phyloP scores from a whole-genome alignment of 2,329 filamentous ascomycete species.

The Cyclaneusma minus region DNA sequence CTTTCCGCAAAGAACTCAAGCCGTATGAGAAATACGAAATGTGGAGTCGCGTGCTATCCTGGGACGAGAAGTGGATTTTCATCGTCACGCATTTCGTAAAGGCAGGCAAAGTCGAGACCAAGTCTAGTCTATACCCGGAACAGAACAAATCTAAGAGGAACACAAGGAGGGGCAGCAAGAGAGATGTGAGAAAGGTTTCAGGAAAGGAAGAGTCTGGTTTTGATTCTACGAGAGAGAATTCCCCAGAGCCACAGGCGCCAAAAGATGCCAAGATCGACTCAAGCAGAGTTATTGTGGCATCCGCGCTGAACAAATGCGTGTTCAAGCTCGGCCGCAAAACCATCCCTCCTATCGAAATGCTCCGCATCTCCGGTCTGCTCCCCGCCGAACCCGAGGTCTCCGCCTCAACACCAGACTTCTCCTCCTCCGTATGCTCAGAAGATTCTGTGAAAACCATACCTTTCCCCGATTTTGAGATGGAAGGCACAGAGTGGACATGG shows the following conservation, averaged over 20 bases:
- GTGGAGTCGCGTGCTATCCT: constrained; percentile 32
- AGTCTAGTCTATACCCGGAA: constrained; percentile 19
- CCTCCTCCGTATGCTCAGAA: constrained; percentile 4
- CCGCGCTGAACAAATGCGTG: constrained; percentile 40
- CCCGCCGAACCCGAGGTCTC: constrained; percentile 29
- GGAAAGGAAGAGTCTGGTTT: constrained; percentile 20
- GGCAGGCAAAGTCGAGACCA: constrained; percentile 19
- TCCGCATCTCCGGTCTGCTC: constrained; percentile 43
- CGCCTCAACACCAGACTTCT: no score
- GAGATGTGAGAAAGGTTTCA: constrained; percentile 11
- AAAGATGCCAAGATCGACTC: no score
- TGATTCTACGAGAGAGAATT: no score
- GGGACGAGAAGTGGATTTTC: constrained; percentile 42
- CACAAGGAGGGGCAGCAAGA: constrained; percentile 5
- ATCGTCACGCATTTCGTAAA: constrained; percentile 35
- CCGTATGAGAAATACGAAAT: constrained; percentile 36
- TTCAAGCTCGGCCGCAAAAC: constrained; percentile 48
- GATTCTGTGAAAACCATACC: neutral
- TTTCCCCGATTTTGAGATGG: constrained; percentile 6
- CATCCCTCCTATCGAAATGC: constrained; percentile 45
- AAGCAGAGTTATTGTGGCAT: constrained; percentile 30
- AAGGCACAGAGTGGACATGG: no score
- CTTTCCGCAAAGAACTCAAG: constrained; percentile 36
- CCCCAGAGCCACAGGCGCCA: no score
- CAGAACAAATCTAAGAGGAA: constrained; percentile 9